These are phyloP conservation scores for Coniochaeta sp. DNA, from an alignment of 2,329 filamentous ascomycete species.

Conservation along the genomic window DNA sequence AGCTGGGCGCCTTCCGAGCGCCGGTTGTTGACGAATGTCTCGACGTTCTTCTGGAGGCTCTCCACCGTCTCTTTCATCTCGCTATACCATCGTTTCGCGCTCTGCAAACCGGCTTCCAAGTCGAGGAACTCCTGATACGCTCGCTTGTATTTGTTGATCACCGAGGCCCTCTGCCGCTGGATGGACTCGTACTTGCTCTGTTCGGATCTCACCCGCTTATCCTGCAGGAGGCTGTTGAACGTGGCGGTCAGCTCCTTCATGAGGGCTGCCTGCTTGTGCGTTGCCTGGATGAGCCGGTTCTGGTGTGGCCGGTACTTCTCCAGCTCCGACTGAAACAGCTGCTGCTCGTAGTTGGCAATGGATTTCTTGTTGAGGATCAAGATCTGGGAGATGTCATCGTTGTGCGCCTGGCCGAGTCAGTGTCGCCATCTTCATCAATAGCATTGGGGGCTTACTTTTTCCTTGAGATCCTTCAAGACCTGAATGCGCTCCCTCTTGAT, in stretches of 20 bases:
- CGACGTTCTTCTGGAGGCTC: conserved; percentile 90
- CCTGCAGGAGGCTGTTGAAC: conserved; percentile 83
- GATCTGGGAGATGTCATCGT: conserved; percentile 95
- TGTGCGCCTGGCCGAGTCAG: conserved; percentile 61
- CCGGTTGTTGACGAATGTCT: conserved; percentile 93
- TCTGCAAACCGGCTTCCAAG: conserved; percentile 74
- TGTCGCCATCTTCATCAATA: neutral
- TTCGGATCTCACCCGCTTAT: conserved; percentile 87
- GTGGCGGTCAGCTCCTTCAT: conserved; percentile 90
- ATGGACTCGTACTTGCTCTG: conserved; percentile 92
- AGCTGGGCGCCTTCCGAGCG: conserved; percentile 86
- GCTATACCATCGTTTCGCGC: conserved; percentile 86
- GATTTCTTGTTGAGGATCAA: conserved; percentile 97
- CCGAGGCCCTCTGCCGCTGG: conserved; percentile 71
- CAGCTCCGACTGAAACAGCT: conserved; percentile 92
- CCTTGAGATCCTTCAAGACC: conserved; percentile 92
- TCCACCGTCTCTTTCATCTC: conserved; percentile 96
- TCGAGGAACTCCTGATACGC: conserved; percentile 91
- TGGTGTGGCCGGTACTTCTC: conserved; percentile 95
- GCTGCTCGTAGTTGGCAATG: conserved; percentile 82
- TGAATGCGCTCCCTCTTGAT: conserved; percentile 89
- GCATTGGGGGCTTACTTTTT: conserved; percentile 60
- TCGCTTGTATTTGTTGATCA: conserved; percentile 82
- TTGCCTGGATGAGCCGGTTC: conserved; percentile 82
- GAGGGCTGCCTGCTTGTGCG: conserved; percentile 87